Base-by-base conservation (phyloP, 2,329 filamentous ascomycete genomes). In the Clonostachys byssicola region DNA sequence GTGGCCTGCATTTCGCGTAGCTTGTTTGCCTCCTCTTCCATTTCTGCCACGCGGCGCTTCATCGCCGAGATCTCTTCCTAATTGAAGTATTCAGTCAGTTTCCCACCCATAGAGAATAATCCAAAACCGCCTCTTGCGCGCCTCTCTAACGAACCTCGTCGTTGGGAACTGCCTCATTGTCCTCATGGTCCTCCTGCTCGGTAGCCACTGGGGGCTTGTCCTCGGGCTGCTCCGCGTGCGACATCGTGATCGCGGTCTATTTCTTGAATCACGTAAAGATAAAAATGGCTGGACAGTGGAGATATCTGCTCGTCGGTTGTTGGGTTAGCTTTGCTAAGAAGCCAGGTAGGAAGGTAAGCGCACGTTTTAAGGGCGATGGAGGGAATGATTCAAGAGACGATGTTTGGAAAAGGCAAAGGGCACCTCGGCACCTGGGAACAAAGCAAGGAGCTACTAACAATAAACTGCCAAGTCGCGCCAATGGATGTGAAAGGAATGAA, bases 11-110 rank as follows among this genome's bases (percentile, higher is more conserved):
- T 92, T 68, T 92, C 89, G 55, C 89, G 82, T 46, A 94, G 78
- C 69, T 92, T 92, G 49, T 86, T 86, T 6, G 89, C 89, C 73
- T 94, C 89, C 60, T 89, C 88, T 72, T 94, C 89, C 89, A 94
- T 94, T 72, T 94, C 89, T 53, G 87, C 88, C 52, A 94, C 88
- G 56, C 88, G 80, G 60, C 81, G 80, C 77, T 92, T 94, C 89
- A 94, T 94, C 49, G 86, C 88, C 51, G 83, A 83, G 60, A 94
- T 92, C 68, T 94, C 89, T 77, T 92, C 78, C 79, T 83, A 64
- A 51, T 54, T 50, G 50, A 51, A 54, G 51, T 54, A 17, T 34
- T 43, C 12, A 12, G 23, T 39, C 36, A 39, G 36, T 18, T n/a
- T 12, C 12, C 36, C 8, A 12, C 12, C 3, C 36, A 18, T 18